phyloP scores from a whole-genome alignment of 75 land plant genomes.

The Pinus taeda region DNA sequence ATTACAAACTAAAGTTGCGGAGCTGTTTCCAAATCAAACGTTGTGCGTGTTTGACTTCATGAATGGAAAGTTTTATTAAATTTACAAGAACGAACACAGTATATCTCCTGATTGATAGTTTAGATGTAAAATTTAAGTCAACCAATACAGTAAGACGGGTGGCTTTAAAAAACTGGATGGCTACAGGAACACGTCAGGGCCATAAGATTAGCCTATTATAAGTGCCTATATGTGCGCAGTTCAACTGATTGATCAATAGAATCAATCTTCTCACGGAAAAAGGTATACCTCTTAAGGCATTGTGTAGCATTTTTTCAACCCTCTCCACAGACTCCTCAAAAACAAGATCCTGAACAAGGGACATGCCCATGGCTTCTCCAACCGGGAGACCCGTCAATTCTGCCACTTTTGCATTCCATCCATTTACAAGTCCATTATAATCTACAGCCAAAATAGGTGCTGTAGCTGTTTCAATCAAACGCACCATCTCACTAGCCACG shows the following conservation, averaged over 20 bases:
- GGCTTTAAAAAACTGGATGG: not conserved
- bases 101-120: not conserved
- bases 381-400: slow-evolving; percentile 90
- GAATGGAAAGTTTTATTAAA: not conserved
- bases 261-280: not conserved
- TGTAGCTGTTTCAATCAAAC: slow-evolving; percentile 97
- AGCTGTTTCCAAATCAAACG: not conserved
- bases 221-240: not conserved
- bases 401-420: slow-evolving; percentile 96
- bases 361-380: slow-evolving; percentile 92
- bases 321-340: slow-evolving; percentile 57
- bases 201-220: not conserved
- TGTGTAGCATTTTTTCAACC: slow-evolving; percentile 70
- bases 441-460: slow-evolving; percentile 98
- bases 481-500: slow-evolving; percentile 96
- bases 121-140: not conserved
- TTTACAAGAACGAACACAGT: not conserved
- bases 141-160: not conserved
- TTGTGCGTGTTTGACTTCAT: not conserved
- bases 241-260: not conserved
- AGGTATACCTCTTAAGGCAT: slow-evolving; percentile 76
- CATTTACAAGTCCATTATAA: slow-evolving; percentile 79
- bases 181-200: not conserved
- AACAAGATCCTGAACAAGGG: slow-evolving; percentile 84
- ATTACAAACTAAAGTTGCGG: not conserved